phyloP scores from a whole-genome alignment of 805 yeast species.

The Kazachstania martiniae region DNA sequence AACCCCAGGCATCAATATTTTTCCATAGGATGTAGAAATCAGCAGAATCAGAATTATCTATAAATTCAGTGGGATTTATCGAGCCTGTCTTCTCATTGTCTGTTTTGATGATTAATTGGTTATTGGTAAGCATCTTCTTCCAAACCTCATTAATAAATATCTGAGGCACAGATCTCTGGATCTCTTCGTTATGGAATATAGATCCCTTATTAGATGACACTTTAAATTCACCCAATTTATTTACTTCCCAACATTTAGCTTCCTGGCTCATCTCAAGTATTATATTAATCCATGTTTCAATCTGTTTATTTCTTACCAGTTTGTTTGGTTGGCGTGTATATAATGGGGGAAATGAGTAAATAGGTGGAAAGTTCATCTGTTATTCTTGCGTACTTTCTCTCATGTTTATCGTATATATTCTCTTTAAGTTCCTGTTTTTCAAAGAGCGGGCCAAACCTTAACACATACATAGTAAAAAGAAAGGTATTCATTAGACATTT shows the following conservation, averaged over 20 bases:
- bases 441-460: too few species aligned
- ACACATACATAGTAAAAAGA: too few species aligned
- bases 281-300: constrained; percentile 65
- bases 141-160: constrained; percentile 49
- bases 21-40: constrained; percentile 54
- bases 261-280: constrained; percentile 50
- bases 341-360: constrained; percentile 78
- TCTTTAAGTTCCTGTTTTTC: too few species aligned
- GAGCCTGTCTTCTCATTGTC: too few species aligned
- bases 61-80: too few species aligned
- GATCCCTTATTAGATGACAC: neutral
- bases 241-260: constrained; percentile 45
- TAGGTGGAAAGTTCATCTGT: constrained; percentile 33
- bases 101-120: constrained; percentile 42
- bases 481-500: too few species aligned
- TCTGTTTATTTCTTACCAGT: constrained; percentile 65
- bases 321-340: constrained; percentile 83
- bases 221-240: constrained; percentile 18
- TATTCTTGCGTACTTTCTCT: neutral
- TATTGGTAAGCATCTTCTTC: constrained; percentile 41
- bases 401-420: too few species aligned
- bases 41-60: neutral
- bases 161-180: constrained; percentile 43
- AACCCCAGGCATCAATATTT: constrained; percentile 57
- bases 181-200: constrained; percentile 41